These are phyloP conservation scores for Aspergillus phoenicis DNA, from an alignment of 2,329 filamentous ascomycete species.

Conservation along the genomic window DNA sequence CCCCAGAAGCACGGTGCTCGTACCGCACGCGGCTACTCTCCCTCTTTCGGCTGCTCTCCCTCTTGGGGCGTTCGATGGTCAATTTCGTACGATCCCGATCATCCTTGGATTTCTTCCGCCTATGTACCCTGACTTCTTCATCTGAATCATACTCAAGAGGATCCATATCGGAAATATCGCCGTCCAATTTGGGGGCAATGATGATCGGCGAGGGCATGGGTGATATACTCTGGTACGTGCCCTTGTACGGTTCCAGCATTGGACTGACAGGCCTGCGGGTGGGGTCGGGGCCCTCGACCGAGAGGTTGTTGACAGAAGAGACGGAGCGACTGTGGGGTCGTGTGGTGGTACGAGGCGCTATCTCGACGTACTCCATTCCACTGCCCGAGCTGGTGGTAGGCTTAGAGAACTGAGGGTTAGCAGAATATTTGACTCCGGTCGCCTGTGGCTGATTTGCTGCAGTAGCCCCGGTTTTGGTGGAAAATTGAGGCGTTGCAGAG, in stretches of 20 bases:
- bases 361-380: conserved; percentile 38
- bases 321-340: conserved; percentile 40
- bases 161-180: conserved; percentile 58
- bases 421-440: conserved; percentile 17
- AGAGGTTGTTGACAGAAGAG: conserved; percentile 44
- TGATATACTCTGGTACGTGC: conserved; percentile 91
- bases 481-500: conserved; percentile 29
- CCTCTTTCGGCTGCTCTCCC: conserved; percentile 25
- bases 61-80: conserved; percentile 30
- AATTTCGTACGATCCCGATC: conserved; percentile 35
- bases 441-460: conserved; percentile 15
- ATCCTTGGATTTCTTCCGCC: conserved; percentile 31
- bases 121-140: conserved; percentile 30
- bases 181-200: conserved; percentile 59
- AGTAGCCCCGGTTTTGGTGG: conserved; percentile 20
- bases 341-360: conserved; percentile 30
- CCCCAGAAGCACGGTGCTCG: conserved; percentile 31
- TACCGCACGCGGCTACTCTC: conserved; percentile 28
- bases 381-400: conserved; percentile 27
- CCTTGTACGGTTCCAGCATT: conserved; percentile 86
- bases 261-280: conserved; percentile 73
- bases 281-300: conserved; percentile 37
- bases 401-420: conserved; percentile 23
- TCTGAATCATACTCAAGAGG: conserved; percentile 40
- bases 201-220: conserved; percentile 84